phyloP scores from a whole-genome alignment of 176 grass and related monocot genomes.

The Carex littledalei region DNA sequence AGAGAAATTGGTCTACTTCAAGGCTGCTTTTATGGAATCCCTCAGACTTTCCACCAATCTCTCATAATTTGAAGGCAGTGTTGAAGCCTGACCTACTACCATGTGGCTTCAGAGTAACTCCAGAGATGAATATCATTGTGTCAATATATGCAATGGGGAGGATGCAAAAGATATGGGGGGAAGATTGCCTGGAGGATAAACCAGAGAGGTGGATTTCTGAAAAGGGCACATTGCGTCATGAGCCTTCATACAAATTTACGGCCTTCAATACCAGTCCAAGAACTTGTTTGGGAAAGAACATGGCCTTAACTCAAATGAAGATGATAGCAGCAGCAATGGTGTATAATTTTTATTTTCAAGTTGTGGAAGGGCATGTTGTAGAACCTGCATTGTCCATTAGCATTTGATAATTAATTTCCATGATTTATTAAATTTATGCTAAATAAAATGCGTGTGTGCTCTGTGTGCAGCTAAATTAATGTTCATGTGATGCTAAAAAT shows the following conservation, averaged over 20 bases:
- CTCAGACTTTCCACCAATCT: constrained; percentile 24
- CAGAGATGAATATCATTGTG: constrained; percentile 15
- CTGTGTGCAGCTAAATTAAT: no score
- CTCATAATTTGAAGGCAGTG: constrained; percentile 20
- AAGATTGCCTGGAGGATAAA: constrained; percentile 32
- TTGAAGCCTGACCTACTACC: constrained; percentile 14
- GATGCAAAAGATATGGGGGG: constrained; percentile 28
- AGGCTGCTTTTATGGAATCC: constrained; percentile 36
- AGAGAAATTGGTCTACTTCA: constrained; percentile 28
- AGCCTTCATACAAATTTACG: no score
- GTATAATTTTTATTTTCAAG: constrained; percentile 29
- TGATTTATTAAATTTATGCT: background rate
- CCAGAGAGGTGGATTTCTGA: constrained; percentile 41
- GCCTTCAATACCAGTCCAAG: constrained; percentile 30
- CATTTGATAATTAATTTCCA: background rate
- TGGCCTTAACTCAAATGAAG: constrained; percentile 35
- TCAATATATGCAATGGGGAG: constrained; percentile 20
- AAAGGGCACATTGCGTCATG: constrained; percentile 16
- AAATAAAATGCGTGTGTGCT: no score
- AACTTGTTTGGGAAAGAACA: constrained; percentile 37
- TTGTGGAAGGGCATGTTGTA: constrained; percentile 10
- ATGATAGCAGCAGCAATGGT: constrained; percentile 20
- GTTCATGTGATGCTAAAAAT: no score
- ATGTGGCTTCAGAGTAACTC: constrained; percentile 13
- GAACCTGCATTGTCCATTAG: constrained; percentile 27